Evolutionary conservation across 2,329 filamentous ascomycete species (phyloP).

Genomic region (Parascedosporium putredinis): DNA sequence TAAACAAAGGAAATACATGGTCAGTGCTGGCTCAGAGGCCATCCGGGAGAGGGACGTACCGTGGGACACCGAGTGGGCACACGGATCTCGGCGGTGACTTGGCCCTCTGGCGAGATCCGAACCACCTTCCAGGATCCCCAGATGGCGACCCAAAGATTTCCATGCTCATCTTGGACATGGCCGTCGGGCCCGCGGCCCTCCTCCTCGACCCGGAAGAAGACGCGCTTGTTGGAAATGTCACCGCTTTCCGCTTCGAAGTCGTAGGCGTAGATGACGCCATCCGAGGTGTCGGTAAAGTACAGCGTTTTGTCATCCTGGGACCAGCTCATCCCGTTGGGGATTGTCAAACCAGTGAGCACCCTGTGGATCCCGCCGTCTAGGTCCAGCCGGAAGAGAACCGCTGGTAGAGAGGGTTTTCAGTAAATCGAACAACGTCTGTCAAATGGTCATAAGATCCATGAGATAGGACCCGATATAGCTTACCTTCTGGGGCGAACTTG

Average conservation of each 20-base stretch:
- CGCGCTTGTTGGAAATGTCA: constrained; percentile 7
- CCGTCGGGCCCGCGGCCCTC: constrained; percentile 13
- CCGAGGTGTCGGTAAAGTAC: constrained; percentile 12
- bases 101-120: constrained; percentile 11
- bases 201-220: constrained; percentile 10
- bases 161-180: constrained; percentile 12
- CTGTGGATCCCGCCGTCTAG: constrained; percentile 9
- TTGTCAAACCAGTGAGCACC: constrained; percentile 9
- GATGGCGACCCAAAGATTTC: constrained; percentile 13
- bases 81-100: constrained; percentile 12
- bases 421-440: not conserved
- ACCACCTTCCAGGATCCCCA: constrained; percentile 13
- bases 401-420: constrained; percentile 2
- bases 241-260: constrained; percentile 9
- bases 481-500: constrained; percentile 10
- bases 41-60: too few species aligned
- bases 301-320: constrained; percentile 11
- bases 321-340: constrained; percentile 14
- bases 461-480: not conserved
- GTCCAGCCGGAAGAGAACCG: constrained; percentile 11
- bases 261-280: constrained; percentile 6
- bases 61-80: constrained; percentile 12
- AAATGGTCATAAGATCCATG: too few species aligned
- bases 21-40: too few species aligned
- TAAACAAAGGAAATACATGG: constrained; percentile 5